A percentile compares a stretch with the other conserved stretches of the same genome.
These are phyloP conservation scores for Aspergillus jensenii DNA, from an alignment of 2,329 filamentous ascomycete species.

Conservation along the genomic window DNA sequence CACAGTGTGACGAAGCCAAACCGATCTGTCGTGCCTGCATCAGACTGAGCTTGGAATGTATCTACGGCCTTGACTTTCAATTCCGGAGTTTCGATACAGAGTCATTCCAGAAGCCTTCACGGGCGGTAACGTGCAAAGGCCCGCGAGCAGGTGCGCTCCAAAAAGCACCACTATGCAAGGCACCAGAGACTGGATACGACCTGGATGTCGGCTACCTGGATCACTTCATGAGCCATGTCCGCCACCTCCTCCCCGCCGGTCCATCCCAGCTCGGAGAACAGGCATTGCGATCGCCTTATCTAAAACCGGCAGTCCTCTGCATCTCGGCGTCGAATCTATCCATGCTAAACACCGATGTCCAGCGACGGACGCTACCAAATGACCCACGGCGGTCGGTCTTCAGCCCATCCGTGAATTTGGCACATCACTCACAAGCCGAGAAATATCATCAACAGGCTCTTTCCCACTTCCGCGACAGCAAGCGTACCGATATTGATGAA, in stretches of 20 bases:
- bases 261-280: background rate
- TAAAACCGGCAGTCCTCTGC: slow-evolving; percentile 10
- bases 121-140: background rate
- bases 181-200: background rate
- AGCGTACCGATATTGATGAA: background rate
- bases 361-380: background rate
- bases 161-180: background rate
- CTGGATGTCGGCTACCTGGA: background rate
- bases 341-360: slow-evolving; percentile 13
- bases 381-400: background rate
- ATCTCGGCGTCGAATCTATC: slow-evolving; percentile 18
- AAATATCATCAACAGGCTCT: background rate
- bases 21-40: slow-evolving; percentile 13
- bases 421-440: background rate
- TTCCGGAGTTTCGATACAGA: slow-evolving; percentile 6
- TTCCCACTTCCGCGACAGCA: background rate
- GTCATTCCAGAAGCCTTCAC: background rate
- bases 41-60: slow-evolving; percentile 15
- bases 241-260: background rate
- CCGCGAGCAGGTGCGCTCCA: background rate
- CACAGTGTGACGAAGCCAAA: slow-evolving; percentile 18
- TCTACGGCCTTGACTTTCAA: slow-evolving; percentile 12
- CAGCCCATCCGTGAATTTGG: background rate
- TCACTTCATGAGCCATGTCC: background rate
- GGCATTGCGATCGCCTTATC: background rate